phyloP scores from a whole-genome alignment of 192 early-diverging fungal genomes.

The Coemansia sp. region DNA sequence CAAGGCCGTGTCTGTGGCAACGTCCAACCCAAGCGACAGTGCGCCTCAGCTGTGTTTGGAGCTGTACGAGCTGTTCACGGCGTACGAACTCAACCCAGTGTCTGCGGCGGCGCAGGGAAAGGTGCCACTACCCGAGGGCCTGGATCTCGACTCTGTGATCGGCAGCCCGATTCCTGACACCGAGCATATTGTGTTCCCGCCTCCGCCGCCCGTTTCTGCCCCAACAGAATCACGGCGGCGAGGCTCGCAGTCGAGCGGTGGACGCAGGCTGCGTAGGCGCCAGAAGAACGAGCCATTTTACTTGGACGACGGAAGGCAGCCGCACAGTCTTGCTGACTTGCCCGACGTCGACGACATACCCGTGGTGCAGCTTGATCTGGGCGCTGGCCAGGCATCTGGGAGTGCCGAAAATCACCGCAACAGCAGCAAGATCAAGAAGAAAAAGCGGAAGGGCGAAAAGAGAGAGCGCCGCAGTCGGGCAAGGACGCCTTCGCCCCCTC shows the following conservation, averaged over 20 bases:
- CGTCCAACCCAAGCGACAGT: constrained; percentile 29
- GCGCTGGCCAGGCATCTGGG: constrained; percentile 18
- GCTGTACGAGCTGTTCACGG: constrained; percentile 67
- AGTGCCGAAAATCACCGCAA: constrained; percentile 2
- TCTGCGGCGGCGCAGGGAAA: constrained; percentile 85
- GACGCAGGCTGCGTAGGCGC: constrained; percentile 6
- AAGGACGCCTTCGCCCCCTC: constrained; percentile 31
- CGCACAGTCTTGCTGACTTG: constrained; percentile 48
- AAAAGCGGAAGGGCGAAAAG: constrained; percentile 1
- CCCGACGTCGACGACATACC: constrained; percentile 79
- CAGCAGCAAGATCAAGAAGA: constrained; percentile 25
- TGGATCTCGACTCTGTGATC: constrained; percentile 83
- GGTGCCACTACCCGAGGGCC: constrained; percentile 81
- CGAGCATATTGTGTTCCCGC: constrained; percentile 52
- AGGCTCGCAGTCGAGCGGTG: constrained; percentile 25
- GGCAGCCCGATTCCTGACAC: constrained; percentile 67
- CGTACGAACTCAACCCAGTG: constrained; percentile 86
- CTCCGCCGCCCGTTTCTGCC: constrained; percentile 18
- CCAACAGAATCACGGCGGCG: constrained; percentile 23
- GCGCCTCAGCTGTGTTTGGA: constrained; percentile 56
- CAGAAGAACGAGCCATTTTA: constrained; percentile 65
- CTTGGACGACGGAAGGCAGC: constrained; percentile 31
- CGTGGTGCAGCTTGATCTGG: constrained; percentile 69
- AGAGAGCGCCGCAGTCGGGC: constrained; percentile 19
- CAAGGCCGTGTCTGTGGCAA: constrained; percentile 33